Evolutionary conservation across 2,329 filamentous ascomycete species (phyloP).

Genomic region (Teratosphaeria nubilosa): DNA sequence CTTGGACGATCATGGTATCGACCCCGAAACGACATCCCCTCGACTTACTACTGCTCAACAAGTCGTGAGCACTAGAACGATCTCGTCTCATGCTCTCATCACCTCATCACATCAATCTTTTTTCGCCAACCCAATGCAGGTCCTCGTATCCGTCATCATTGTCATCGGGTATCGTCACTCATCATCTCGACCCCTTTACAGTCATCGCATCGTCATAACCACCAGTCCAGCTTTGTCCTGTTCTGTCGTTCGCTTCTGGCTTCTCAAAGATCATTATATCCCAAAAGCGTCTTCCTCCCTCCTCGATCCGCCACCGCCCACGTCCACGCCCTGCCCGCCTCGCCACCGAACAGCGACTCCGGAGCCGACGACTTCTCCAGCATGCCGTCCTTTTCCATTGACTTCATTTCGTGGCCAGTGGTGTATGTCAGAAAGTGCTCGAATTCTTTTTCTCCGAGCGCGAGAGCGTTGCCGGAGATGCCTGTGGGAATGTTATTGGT

Average conservation of each 20-base stretch:
- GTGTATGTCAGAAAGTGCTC: conserved; percentile 51
- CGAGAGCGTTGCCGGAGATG: conserved; percentile 54
- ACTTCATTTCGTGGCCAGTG: conserved; percentile 46
- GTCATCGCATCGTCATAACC: background rate
- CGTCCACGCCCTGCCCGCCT: conserved; percentile 33
- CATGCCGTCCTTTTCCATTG: conserved; percentile 42
- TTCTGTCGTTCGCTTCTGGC: conserved; percentile 3
- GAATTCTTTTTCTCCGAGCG: conserved; percentile 38
- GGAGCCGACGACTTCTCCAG: conserved; percentile 42
- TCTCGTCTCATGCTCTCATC: background rate
- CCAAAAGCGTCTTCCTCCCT: conserved; percentile 37
- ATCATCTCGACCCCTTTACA: background rate
- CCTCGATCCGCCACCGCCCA: conserved; percentile 36
- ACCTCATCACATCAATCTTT: background rate
- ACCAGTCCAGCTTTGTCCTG: background rate
- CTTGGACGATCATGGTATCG: background rate
- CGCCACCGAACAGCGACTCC: conserved; percentile 39
- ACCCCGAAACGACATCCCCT: no score
- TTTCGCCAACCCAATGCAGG: background rate
- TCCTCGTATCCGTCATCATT: background rate
- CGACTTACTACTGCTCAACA: background rate
- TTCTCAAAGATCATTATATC: conserved; percentile 40
- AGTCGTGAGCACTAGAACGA: background rate
- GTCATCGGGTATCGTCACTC: background rate
- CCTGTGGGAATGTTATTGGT: conserved; percentile 20